Percentiles rank a stretch among this genome's conserved stretches.
Evolutionary conservation across 1,139 yeast genomes (phyloP).

Genomic region (Debaryomyces singareniensis): DNA sequence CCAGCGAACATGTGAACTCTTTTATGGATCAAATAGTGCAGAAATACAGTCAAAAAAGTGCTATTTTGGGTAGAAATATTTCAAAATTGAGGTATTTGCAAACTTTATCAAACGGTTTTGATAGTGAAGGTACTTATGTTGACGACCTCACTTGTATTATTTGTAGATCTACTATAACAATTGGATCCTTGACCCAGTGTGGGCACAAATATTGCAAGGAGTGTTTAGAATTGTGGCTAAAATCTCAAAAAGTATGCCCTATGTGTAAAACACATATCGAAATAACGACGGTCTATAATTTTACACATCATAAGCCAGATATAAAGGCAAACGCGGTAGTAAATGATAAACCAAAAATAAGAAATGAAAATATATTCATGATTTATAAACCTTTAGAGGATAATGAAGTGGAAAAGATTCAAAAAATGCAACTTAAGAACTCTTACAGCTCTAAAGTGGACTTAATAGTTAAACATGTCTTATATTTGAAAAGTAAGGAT

Average conservation of each 20-base stretch:
- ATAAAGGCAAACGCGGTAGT: slow-evolving; percentile 43
- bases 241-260: slow-evolving; percentile 57
- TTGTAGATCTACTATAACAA: slow-evolving; percentile 61
- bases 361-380: slow-evolving; percentile 21
- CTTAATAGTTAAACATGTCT: slow-evolving; percentile 65
- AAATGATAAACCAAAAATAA: slow-evolving; percentile 8
- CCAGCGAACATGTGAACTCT: background rate
- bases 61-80: slow-evolving; percentile 28
- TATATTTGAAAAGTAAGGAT: slow-evolving; percentile 53
- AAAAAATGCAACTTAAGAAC: slow-evolving; percentile 32
- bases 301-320: slow-evolving; percentile 43
- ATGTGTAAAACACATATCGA: slow-evolving; percentile 56
- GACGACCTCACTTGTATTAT: slow-evolving; percentile 57
- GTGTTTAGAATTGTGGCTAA: slow-evolving; percentile 71
- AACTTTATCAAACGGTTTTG: slow-evolving; percentile 29
- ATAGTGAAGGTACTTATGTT: slow-evolving; percentile 4
- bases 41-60: background rate
- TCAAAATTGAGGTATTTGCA: slow-evolving; percentile 59
- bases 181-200: slow-evolving; percentile 79
- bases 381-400: slow-evolving; percentile 46
- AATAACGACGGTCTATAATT: slow-evolving; percentile 48
- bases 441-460: slow-evolving; percentile 83
- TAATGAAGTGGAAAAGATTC: slow-evolving; percentile 37
- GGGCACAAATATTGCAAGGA: slow-evolving; percentile 85
- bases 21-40: background rate